Conservation (phyloP, 1,284 basidiomycete genomes). For the Violaceomyces palustris region DNA sequence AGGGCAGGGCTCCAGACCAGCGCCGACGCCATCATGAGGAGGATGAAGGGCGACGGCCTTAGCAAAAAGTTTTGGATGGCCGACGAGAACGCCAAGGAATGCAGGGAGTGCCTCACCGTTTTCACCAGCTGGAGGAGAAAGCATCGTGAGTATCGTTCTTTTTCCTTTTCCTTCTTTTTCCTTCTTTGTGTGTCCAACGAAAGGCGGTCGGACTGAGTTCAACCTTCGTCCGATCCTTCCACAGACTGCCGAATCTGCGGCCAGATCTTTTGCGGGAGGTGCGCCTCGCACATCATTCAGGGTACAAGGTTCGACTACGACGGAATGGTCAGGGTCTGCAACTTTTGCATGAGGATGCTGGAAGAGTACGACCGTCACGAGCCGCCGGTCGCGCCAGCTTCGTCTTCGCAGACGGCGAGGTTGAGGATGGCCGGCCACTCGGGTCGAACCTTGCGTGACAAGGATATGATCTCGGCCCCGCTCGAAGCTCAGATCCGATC, state of each 20-base stretch:
- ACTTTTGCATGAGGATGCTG: conserved; percentile 85
- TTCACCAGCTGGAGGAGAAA: conserved; percentile 48
- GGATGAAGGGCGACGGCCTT: conserved; percentile 44
- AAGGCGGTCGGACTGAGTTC: background rate
- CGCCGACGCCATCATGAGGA: conserved; percentile 39
- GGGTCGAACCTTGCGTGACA: conserved; percentile 20
- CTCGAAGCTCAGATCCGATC: conserved; percentile 46
- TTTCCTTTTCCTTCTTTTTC: no score
- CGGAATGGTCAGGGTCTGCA: conserved; percentile 87
- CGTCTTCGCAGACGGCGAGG: background rate
- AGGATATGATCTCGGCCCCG: conserved; percentile 52
- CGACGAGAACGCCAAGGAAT: conserved; percentile 86
- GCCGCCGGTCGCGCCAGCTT: background rate
- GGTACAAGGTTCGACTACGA: conserved; percentile 88
- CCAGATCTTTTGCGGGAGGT: conserved; percentile 55
- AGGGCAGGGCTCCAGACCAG: conserved; percentile 34
- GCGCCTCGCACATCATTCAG: conserved; percentile 95
- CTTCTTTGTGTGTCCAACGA: background rate
- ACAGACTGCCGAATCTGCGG: conserved; percentile 52
- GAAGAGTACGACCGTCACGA: conserved; percentile 60
- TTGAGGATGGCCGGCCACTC: background rate
- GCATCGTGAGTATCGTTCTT: no score
- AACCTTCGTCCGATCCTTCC: no score
- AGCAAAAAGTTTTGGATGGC: conserved; percentile 52
- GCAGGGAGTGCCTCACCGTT: conserved; percentile 45